Conservation (phyloP, 108 stramenopile species). For the Pseudonitzschia pungens region DNA sequence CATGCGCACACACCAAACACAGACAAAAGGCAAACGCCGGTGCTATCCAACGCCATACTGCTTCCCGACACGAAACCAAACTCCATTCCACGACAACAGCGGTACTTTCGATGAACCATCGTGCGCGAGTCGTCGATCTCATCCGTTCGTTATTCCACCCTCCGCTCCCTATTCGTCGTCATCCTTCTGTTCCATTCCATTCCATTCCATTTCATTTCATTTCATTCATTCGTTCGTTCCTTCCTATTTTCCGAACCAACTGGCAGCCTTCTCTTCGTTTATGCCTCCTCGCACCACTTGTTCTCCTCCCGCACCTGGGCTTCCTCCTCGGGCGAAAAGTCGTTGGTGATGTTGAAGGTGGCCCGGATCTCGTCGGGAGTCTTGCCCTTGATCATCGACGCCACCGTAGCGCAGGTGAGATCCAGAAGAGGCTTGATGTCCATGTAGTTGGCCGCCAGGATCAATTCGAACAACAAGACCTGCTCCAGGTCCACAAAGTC, state of each 20-base stretch:
- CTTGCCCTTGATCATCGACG: conserved; percentile 98
- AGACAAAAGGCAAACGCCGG: no score
- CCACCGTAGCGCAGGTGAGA: conserved; percentile 98
- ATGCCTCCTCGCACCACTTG: conserved; percentile 99
- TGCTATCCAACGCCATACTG: no score
- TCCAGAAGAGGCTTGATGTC: conserved; percentile 97
- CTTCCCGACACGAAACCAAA: no score
- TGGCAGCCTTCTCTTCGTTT: conserved; percentile 37
- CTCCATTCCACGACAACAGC: no score
- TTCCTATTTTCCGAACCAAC: background rate
- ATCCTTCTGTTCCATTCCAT: no score
- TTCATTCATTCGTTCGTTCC: background rate
- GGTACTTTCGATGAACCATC: no score
- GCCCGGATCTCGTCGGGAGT: conserved; percentile 97
- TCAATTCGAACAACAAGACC: conserved; percentile 97
- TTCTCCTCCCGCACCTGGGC: conserved; percentile 99
- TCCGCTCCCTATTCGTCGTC: no score
- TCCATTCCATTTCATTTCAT: no score
- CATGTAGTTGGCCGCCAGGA: conserved; percentile 99
- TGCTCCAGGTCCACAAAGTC: conserved; percentile 98
- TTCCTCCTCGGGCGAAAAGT: conserved; percentile 99
- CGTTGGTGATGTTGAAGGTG: conserved; percentile 98
- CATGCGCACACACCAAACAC: no score
- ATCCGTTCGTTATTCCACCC: no score
- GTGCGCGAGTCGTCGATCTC: no score